A percentile compares a stretch with the other conserved stretches of the same genome.
Conservation (phyloP, 768 basidiomycete species). For the Cystofilobasidium capitatum region DNA sequence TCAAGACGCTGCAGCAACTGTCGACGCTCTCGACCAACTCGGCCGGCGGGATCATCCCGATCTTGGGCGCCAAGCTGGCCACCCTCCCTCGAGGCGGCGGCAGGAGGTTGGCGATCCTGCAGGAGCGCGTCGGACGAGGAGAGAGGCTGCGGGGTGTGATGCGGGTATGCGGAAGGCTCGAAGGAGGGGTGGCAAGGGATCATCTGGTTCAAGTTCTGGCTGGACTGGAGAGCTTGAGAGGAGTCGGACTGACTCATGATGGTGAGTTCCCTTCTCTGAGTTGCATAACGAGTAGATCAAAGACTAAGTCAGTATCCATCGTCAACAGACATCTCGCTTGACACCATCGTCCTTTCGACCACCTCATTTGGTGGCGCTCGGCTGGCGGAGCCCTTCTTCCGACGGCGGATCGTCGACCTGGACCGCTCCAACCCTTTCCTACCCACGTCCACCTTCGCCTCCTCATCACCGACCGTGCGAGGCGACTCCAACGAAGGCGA, state of each 20-base stretch:
- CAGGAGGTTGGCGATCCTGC: constrained; percentile 52
- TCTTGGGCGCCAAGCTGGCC: constrained; percentile 58
- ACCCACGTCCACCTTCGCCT: neutral
- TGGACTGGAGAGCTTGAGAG: constrained; percentile 59
- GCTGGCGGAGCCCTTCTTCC: constrained; percentile 61
- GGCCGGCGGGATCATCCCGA: constrained; percentile 56
- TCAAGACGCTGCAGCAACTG: constrained; percentile 10
- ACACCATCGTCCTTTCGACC: constrained; percentile 37
- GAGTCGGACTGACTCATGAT: constrained; percentile 59
- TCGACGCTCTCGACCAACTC: constrained; percentile 51
- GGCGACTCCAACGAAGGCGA: constrained; percentile 35
- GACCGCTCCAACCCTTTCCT: constrained; percentile 72
- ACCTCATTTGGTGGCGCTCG: constrained; percentile 53
- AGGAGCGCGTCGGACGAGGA: constrained; percentile 59
- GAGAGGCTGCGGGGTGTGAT: constrained; percentile 59
- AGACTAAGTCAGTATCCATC: no score
- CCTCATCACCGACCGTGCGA: constrained; percentile 37
- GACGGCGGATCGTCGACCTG: constrained; percentile 63
- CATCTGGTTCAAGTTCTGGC: constrained; percentile 64
- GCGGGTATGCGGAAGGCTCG: constrained; percentile 65
- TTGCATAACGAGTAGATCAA: no score
- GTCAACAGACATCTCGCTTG: constrained; percentile 32
- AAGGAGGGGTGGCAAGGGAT: constrained; percentile 64
- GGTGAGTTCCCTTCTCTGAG: constrained; percentile 41
- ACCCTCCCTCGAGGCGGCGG: constrained; percentile 43